A percentile compares a stretch with the other conserved stretches of the same genome.
These are phyloP conservation scores for Penicillium odoratum DNA, from an alignment of 495 filamentous ascomycete species.

Conservation along the genomic window DNA sequence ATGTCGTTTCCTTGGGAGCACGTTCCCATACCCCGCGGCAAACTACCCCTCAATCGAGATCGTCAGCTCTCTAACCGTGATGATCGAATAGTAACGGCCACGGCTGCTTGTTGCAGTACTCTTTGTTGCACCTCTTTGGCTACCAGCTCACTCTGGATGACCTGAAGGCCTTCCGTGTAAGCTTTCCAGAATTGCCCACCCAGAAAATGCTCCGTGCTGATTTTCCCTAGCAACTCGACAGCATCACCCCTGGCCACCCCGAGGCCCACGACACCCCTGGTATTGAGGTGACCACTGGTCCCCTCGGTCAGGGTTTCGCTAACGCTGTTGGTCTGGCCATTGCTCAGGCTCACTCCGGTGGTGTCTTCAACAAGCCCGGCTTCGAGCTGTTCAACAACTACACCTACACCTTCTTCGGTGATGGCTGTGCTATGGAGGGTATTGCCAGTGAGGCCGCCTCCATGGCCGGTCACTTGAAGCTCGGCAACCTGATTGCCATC, in stretches of 20 bases:
- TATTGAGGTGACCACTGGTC: constrained; percentile 96
- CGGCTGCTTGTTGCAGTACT: constrained; percentile 99
- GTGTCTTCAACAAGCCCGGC: constrained; percentile 94
- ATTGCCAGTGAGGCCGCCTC: constrained; percentile 92
- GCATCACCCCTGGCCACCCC: constrained; percentile 95
- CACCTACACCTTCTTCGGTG: constrained; percentile 95
- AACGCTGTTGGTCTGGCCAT: constrained; percentile 97
- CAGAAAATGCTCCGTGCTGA: constrained; percentile 2
- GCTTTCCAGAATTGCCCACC: constrained; percentile 29
- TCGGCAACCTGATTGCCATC: constrained; percentile 94
- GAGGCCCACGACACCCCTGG: constrained; percentile 96
- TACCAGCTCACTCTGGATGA: constrained; percentile 84
- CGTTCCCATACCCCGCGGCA: background rate
- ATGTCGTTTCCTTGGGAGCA: background rate
- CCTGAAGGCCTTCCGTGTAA: constrained; percentile 91
- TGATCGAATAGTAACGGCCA: constrained; percentile 78
- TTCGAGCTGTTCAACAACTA: constrained; percentile 92
- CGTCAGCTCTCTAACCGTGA: constrained; percentile 6
- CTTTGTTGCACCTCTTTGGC: constrained; percentile 94
- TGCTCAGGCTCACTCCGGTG: constrained; percentile 86
- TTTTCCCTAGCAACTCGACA: constrained; percentile 67
- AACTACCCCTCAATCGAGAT: background rate
- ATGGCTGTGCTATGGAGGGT: constrained; percentile 99
- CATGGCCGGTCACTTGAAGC: constrained; percentile 90
- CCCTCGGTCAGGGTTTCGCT: constrained; percentile 91